phyloP scores from a whole-genome alignment of 352 stramenopile species.

The Phytophthora melonis region DNA sequence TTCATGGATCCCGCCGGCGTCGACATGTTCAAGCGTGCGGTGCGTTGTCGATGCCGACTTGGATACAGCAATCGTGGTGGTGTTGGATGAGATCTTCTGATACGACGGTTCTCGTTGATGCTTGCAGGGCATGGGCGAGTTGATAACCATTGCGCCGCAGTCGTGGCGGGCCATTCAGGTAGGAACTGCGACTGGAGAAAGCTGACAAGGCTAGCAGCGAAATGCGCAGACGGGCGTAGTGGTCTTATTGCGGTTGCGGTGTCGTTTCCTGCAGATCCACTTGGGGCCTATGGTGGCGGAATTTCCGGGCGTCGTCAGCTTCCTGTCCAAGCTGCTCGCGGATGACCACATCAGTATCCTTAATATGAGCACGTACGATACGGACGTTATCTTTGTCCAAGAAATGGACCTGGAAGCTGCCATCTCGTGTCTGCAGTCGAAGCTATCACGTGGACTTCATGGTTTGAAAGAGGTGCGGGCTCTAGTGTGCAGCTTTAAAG shows the following conservation, averaged over 20 bases:
- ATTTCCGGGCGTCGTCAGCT: constrained; percentile 87
- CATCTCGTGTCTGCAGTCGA: constrained; percentile 78
- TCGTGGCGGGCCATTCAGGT: constrained; percentile 86
- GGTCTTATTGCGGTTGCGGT: constrained; percentile 7
- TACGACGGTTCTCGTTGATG: background rate
- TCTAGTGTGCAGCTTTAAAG: background rate
- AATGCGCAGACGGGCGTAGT: constrained; percentile 3
- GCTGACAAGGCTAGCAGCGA: background rate
- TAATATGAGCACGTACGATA: constrained; percentile 93
- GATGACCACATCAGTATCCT: constrained; percentile 90
- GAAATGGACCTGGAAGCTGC: constrained; percentile 71
- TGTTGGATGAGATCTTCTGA: background rate
- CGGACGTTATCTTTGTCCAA: constrained; percentile 90
- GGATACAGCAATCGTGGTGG: background rate
- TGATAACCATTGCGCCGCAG: constrained; percentile 78
- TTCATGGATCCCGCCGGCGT: constrained; percentile 89
- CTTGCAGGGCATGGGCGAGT: constrained; percentile 63
- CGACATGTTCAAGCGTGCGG: constrained; percentile 81
- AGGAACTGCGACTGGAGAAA: constrained; percentile 3
- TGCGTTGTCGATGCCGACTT: constrained; percentile 34
- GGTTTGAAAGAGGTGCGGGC: constrained; percentile 77
- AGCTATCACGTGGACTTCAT: constrained; percentile 80
- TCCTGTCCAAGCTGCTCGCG: constrained; percentile 84
- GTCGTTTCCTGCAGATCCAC: constrained; percentile 63
- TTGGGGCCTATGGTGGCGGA: constrained; percentile 87